phyloP scores from a whole-genome alignment of 1,284 basidiomycete genomes.

The Peniophora sp. region DNA sequence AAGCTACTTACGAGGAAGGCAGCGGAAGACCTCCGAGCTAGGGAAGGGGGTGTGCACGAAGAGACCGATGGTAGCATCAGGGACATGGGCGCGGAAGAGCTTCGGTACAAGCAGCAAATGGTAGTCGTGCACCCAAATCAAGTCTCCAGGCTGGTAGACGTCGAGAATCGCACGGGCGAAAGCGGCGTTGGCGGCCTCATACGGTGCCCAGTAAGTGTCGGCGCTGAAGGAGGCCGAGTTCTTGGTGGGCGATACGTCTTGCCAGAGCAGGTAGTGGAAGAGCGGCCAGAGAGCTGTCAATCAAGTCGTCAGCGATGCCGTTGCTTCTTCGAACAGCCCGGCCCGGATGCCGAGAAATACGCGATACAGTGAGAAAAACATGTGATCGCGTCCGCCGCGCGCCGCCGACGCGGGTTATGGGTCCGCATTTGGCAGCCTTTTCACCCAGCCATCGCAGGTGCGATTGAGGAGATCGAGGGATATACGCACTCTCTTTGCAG shows the following conservation, averaged over 20 bases:
- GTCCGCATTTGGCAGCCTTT: too few relatives aligned
- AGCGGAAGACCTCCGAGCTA: constrained; percentile 92
- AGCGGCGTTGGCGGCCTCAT: constrained; percentile 78
- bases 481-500: constrained; percentile 85
- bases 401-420: too few relatives aligned
- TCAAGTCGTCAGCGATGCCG: background rate
- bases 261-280: constrained; percentile 98
- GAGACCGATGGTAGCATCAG: constrained; percentile 80
- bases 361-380: too few relatives aligned
- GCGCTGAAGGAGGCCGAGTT: constrained; percentile 54
- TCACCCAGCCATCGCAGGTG: background rate
- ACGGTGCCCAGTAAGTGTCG: constrained; percentile 84
- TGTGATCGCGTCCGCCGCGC: too few relatives aligned
- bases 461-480: background rate
- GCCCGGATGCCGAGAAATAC: too few relatives aligned
- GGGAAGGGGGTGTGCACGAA: constrained; percentile 99
- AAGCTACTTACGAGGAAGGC: constrained; percentile 65
- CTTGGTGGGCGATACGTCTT: constrained; percentile 71
- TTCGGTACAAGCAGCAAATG: constrained; percentile 89
- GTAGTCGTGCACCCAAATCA: constrained; percentile 90
- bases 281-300: constrained; percentile 86
- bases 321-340: too few relatives aligned
- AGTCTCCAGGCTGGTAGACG: constrained; percentile 81
- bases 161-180: constrained; percentile 43
- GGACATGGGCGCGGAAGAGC: constrained; percentile 72